phyloP scores from a whole-genome alignment of 352 stramenopile species.

The Phytophthora niederhauseri region DNA sequence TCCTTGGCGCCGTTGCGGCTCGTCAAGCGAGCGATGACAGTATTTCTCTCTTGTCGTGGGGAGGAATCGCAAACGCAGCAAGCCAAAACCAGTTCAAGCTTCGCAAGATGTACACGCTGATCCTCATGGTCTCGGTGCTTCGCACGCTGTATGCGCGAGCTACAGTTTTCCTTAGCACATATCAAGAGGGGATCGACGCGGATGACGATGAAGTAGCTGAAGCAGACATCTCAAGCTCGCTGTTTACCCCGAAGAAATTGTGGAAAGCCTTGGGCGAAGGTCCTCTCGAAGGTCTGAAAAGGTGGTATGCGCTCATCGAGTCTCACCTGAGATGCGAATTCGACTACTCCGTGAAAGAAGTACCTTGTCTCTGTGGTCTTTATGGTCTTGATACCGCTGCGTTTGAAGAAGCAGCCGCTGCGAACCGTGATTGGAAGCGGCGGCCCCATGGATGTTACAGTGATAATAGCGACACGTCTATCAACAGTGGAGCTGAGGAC shows the following conservation, averaged over 20 bases:
- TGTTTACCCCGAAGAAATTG: slow-evolving; percentile 81
- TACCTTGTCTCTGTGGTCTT: slow-evolving; percentile 70
- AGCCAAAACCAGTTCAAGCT: slow-evolving; percentile 58
- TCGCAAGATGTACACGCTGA: slow-evolving; percentile 84
- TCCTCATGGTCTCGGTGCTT: slow-evolving; percentile 83
- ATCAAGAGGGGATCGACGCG: slow-evolving; percentile 22
- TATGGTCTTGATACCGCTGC: slow-evolving; percentile 67
- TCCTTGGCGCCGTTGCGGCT: slow-evolving; percentile 50
- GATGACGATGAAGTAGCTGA: slow-evolving; percentile 38
- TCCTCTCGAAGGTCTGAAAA: slow-evolving; percentile 74
- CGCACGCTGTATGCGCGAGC: slow-evolving; percentile 73
- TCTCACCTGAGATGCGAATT: slow-evolving; percentile 82
- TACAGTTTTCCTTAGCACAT: slow-evolving; percentile 61
- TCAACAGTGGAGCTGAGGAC: slow-evolving; percentile 6
- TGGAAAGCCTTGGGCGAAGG: slow-evolving; percentile 69
- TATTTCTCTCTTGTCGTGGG: slow-evolving; percentile 44
- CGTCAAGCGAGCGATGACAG: slow-evolving; percentile 32
- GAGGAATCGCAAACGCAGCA: slow-evolving; percentile 31
- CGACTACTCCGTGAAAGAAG: slow-evolving; percentile 78
- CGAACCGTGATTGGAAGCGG: slow-evolving; percentile 19
- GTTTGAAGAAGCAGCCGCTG: slow-evolving; percentile 40
- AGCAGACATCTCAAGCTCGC: slow-evolving; percentile 70
- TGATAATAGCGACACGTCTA: slow-evolving; percentile 6
- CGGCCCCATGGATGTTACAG: slow-evolving; percentile 6
- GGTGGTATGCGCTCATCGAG: slow-evolving; percentile 85